A percentile compares a stretch with the other conserved stretches of the same genome.
Conservation (phyloP, 371 early-diverging fungal species). For the Saksenaea oblongispora region DNA sequence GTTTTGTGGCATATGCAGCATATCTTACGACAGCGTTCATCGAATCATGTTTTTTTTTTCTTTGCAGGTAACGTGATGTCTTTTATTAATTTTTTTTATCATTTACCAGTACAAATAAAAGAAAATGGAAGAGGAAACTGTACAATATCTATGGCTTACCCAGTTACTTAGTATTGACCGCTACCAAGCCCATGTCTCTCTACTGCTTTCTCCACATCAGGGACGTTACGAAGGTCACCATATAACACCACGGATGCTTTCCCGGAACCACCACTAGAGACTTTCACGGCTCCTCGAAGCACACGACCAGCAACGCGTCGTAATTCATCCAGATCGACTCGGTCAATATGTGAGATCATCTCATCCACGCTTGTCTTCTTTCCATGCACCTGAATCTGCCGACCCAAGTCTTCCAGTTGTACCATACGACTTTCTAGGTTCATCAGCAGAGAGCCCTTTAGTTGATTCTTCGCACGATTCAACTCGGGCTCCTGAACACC, state of each 20-base stretch:
- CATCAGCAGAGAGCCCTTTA: slow-evolving; percentile 91
- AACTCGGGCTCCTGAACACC: slow-evolving; percentile 66
- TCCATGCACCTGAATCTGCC: slow-evolving; percentile 86
- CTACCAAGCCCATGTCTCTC: slow-evolving; percentile 44
- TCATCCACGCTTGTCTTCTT: slow-evolving; percentile 75
- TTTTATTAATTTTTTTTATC: too few species aligned
- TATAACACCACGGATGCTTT: slow-evolving; percentile 58
- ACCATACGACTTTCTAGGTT: slow-evolving; percentile 90
- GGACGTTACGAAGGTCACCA: slow-evolving; percentile 49
- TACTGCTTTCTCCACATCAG: slow-evolving; percentile 43
- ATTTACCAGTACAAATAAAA: not conserved
- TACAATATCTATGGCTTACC: not conserved
- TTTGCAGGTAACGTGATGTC: not conserved
- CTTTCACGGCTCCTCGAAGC: slow-evolving; percentile 56
- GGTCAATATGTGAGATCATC: slow-evolving; percentile 77
- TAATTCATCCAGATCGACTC: slow-evolving; percentile 70
- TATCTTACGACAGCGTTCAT: not conserved
- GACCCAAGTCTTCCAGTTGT: slow-evolving; percentile 92
- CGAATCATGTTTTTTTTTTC: too few species aligned
- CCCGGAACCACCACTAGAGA: slow-evolving; percentile 57
- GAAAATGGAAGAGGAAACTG: not conserved
- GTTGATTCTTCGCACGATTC: slow-evolving; percentile 92
- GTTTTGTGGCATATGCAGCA: too few species aligned
- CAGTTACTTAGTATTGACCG: slow-evolving; percentile 8
- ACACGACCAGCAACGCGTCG: slow-evolving; percentile 66